Percentiles rank a stretch among this genome's conserved stretches.
Evolutionary conservation across 2,329 filamentous ascomycete genomes (phyloP).

Genomic region (Didymella sp.): DNA sequence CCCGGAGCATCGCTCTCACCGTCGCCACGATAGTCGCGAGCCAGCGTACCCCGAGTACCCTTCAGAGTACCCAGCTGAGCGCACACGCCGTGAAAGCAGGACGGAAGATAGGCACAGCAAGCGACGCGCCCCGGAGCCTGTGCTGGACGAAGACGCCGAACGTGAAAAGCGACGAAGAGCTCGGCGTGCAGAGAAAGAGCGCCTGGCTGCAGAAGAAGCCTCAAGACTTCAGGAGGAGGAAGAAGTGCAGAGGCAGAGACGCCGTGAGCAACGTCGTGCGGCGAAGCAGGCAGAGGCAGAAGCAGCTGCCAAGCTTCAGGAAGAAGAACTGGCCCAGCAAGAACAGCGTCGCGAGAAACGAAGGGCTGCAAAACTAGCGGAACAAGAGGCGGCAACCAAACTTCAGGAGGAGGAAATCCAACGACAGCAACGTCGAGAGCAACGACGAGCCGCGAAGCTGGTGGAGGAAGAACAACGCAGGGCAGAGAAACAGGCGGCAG

Average conservation of each 20-base stretch:
- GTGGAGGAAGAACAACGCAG: constrained; percentile 38
- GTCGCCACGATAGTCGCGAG: constrained; percentile 38
- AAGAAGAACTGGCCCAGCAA: constrained; percentile 29
- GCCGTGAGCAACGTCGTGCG: constrained; percentile 40
- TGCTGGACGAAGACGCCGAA: constrained; percentile 38
- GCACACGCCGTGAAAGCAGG: constrained; percentile 33
- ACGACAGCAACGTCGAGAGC: constrained; percentile 38
- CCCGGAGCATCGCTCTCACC: constrained; percentile 37
- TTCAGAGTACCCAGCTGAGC: constrained; percentile 38
- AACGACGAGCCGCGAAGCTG: constrained; percentile 33
- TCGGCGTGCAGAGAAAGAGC: constrained; percentile 39
- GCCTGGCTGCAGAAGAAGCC: constrained; percentile 37
- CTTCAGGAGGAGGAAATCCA: constrained; percentile 30
- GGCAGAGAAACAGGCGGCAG: constrained; percentile 27
- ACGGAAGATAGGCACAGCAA: constrained; percentile 41
- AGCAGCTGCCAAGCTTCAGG: constrained; percentile 25
- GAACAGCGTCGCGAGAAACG: constrained; percentile 36
- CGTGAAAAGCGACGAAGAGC: constrained; percentile 38
- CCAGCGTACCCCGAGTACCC: constrained; percentile 39
- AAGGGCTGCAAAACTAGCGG: constrained; percentile 32
- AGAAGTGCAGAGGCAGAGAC: constrained; percentile 32
- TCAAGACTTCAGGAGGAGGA: constrained; percentile 33
- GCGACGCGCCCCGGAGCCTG: constrained; percentile 34
- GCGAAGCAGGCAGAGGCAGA: constrained; percentile 35
- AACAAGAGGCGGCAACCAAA: constrained; percentile 32